phyloP scores from a whole-genome alignment of 331 rosid species.

The Ulmus americana region DNA sequence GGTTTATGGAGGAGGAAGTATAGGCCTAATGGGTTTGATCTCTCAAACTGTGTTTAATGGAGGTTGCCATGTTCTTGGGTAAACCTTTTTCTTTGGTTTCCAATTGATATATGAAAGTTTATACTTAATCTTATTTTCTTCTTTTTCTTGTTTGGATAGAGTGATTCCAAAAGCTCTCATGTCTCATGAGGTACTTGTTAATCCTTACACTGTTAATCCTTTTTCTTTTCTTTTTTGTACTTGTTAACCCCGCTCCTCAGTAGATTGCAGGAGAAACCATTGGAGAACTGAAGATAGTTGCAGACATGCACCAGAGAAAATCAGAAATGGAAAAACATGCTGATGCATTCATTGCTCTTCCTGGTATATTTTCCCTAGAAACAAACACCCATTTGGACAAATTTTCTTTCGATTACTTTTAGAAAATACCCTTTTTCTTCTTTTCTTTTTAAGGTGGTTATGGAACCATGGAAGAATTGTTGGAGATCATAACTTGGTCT shows the following conservation, averaged over 20 bases:
- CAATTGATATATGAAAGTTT: background rate
- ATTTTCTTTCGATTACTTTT: no score
- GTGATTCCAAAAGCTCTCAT: constrained; percentile 60
- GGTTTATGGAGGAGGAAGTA: constrained; percentile 75
- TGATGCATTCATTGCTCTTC: constrained; percentile 64
- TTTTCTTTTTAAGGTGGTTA: constrained; percentile 46
- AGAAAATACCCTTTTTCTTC: background rate
- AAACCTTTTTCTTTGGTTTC: constrained; percentile 7
- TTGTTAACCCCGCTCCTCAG: no score
- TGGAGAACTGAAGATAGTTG: constrained; percentile 52
- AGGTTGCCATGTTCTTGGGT: constrained; percentile 80
- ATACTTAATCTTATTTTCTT: constrained; percentile 3
- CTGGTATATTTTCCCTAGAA: constrained; percentile 28
- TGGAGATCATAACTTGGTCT: constrained; percentile 65
- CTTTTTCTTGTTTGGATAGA: constrained; percentile 28
- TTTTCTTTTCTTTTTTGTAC: no score
- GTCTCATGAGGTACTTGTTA: constrained; percentile 46
- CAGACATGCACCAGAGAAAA: constrained; percentile 60
- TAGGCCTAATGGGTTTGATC: constrained; percentile 68
- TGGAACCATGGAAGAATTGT: constrained; percentile 66
- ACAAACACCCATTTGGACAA: background rate
- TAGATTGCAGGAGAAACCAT: constrained; percentile 52
- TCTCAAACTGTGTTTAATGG: constrained; percentile 51
- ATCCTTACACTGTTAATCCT: background rate
- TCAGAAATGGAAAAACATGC: constrained; percentile 58